phyloP scores from a whole-genome alignment of 305 asterid species.

The Coffea humblotiana region DNA sequence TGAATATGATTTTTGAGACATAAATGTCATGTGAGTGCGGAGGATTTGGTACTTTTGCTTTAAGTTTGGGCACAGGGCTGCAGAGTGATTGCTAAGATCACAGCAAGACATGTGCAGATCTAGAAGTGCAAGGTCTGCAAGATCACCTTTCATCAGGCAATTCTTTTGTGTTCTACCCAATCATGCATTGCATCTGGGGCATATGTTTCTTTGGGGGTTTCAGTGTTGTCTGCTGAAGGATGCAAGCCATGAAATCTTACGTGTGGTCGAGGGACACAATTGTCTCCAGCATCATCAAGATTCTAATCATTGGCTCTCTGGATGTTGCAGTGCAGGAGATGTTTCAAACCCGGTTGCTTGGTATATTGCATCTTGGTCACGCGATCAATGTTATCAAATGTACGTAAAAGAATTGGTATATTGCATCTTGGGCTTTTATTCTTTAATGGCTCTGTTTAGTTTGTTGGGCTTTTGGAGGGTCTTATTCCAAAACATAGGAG shows the following conservation, averaged over 20 bases:
- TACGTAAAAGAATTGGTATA: neutral
- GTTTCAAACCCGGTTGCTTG: neutral
- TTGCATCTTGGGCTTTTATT: neutral
- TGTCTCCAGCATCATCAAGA: neutral
- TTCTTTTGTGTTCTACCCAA: neutral
- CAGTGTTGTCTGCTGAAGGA: neutral
- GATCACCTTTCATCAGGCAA: neutral
- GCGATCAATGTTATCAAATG: no score
- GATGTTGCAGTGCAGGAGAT: neutral
- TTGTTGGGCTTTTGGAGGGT: neutral
- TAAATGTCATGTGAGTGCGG: neutral
- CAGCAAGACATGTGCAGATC: no score
- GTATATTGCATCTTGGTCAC: no score
- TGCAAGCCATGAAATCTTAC: neutral
- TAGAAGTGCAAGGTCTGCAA: conserved; percentile 6
- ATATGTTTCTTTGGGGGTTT: neutral
- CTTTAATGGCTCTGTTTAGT: neutral
- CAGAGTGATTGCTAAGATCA: neutral
- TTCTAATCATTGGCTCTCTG: neutral
- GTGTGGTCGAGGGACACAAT: neutral
- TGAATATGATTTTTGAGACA: neutral
- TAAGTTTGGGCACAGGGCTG: no score
- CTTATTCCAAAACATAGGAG: no score
- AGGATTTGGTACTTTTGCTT: neutral
- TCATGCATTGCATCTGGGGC: neutral